Evolutionary conservation across 2,329 filamentous ascomycete genomes (phyloP), one percentile per base, ranked within the genome.

Genomic region (Diaporthe citri): DNA sequence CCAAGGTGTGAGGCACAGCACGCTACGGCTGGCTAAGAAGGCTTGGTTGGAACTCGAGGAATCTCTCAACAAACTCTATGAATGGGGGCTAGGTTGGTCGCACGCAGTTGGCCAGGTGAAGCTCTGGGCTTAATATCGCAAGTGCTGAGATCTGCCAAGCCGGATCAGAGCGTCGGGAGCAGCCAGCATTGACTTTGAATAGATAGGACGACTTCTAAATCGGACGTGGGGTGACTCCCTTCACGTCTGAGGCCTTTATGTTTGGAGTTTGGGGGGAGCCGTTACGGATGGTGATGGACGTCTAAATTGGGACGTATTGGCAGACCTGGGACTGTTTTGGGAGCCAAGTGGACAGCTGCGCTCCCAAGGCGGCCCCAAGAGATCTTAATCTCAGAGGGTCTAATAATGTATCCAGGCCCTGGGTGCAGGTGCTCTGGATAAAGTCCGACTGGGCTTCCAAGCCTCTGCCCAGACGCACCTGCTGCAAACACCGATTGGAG

Each of bases 41-140:
- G 62, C 62, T 67, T 52, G 62, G 62, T 67, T 67, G 62, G 62
- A 67, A 67, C 46, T 69, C n/a, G 25, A 69, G 64, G 64, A 55
- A 41, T 69, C 46, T 41, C 64, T 69, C 64, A 69, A 69, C 64
- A 55, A 55, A 55, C 22, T 55, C n/a, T 28, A 41, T 69, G 64
- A 55, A 69, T 55, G 64, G n/a, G 15, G 62, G 31, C 62, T 67
- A 67, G 62, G 46, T 5, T 39, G 20, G 43, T n/a, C 22, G 62
- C 62, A 64, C 52, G 31, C 62, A 67, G 62, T 67, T 67, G 46
- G 62, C 62, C 46, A 25, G 62, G 64, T 69, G 64, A 69, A 55
- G 64, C 64, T 28, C 64, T 4, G 13, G 48, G 48, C 64, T 69
- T 55, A 69, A 69, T 69, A 69, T 69, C 55, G 64, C 64, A 69